Base-by-base conservation (phyloP, 2,329 filamentous ascomycete species). In the Xylariaceae sp. region DNA sequence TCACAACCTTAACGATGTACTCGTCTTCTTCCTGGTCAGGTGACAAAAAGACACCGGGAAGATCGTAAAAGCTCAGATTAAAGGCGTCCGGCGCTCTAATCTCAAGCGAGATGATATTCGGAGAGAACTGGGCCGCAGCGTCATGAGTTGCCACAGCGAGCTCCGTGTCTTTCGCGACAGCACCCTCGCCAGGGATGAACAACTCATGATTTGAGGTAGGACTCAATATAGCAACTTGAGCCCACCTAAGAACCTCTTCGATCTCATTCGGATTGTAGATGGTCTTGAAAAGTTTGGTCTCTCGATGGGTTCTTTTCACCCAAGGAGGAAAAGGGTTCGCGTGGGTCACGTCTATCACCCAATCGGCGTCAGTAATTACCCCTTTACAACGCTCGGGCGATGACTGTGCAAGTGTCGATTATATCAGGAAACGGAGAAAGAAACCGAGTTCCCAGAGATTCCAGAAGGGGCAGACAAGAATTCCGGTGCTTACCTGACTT, bases 31-130 rank as follows among this genome's bases (percentile, higher is more conserved):
- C 79, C 7, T 83, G 76, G 2, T 83, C 81, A 0, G 86, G 79
- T 7, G 86, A 86, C 17, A 84, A 83, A 55, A 96, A 93, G 0
- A 95, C 83, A 0, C 91, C 91, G 0, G 91, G 91, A 0, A 96
- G 76, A 55, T 96, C 91, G 55, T 89, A 93, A 61, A 96, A 95
- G 0, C 87, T 90, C 0, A 96, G 67, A 6, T 89, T 87, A 90
- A 59, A 95, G 0, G 86, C 83, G 5, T 81, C 69, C 0, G 77
- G 75, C 2, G 68, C 60, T 2, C 71, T 68, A 16, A 38, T 38
- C 10, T 38, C 13, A 13, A 38, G 34, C 34, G 34, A 38, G 5
- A 38, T 38, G 4, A 38, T 38, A 38, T 38, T 38, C 13, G 34
- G 34, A 5, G 56, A 58, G 28, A 58, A 58, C 22, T 58, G 56